Percentiles rank a stretch among this genome's conserved stretches.
phyloP scores from a whole-genome alignment of 73 alveolate species.

The Paramecium tetraurelia region DNA sequence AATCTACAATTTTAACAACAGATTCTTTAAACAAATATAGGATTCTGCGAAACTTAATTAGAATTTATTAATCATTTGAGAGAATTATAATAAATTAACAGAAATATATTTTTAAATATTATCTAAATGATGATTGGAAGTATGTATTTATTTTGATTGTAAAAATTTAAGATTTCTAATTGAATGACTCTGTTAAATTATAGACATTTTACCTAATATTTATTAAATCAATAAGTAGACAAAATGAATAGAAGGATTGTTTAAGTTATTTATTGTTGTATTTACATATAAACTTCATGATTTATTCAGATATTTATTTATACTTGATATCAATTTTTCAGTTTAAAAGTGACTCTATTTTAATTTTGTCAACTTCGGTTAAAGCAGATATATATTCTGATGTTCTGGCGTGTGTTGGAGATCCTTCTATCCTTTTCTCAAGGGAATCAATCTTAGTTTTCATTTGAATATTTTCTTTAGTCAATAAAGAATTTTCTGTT shows the following conservation, averaged over 20 bases:
- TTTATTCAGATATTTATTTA: background rate
- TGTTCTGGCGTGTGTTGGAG: background rate
- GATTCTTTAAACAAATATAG: background rate
- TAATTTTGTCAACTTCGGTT: conserved; percentile 19
- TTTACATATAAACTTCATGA: background rate
- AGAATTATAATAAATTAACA: too few relatives aligned
- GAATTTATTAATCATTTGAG: background rate
- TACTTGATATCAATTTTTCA: background rate
- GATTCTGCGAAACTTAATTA: background rate
- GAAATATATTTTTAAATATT: too few relatives aligned
- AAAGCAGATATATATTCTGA: conserved; percentile 29
- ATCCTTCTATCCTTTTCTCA: background rate
- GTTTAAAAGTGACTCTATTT: conserved; percentile 28
- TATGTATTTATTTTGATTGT: too few relatives aligned
- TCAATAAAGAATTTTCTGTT: background rate
- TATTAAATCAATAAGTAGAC: background rate
- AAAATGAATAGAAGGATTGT: background rate
- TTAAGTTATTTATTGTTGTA: background rate
- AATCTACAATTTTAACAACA: background rate
- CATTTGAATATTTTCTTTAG: background rate
- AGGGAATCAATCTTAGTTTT: background rate
- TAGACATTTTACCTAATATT: too few relatives aligned
- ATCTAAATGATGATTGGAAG: background rate
- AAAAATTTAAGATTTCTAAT: background rate
- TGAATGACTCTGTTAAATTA: too few relatives aligned